Base-by-base conservation (phyloP, 441 rosid species). In the Kokia cookei region DNA sequence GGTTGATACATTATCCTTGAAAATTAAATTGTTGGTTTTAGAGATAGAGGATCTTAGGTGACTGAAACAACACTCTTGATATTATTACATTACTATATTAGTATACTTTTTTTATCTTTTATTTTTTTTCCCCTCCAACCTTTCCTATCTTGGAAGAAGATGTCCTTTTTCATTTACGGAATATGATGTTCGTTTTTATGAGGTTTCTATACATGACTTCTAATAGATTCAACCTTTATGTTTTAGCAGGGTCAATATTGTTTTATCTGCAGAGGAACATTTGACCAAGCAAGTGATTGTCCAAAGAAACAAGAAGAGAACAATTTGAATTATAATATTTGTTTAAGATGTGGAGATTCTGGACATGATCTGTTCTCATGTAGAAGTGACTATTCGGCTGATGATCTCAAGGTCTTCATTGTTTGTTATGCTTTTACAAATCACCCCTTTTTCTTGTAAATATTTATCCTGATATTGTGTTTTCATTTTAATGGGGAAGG, bases 361-460 rank as follows among this genome's bases (percentile, higher is more conserved):
- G 83, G 83, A 69, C 87, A 82, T 53, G 77, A 79, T 32, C 75
- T 82, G 85, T 76, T 73, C 69, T 81, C 83, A 43, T 84, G 85
- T 64, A 71, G n/a, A 17, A 75, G 45, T 24, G 77, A 82, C 55
- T 79, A 77, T 70, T 72, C 57, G 2, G 64, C 75, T 12, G 79
- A 79, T 71, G 85, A 84, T 75, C 80, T 84, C 77, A 82, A 81
- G 83, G 85, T 84, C 19, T 11, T 43, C 69, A 51, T n/a, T 63
- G 62, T 13, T 26, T 47, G 54, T 13, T 5, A 50, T 45, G 42
- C 35, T 22, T 45, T 73, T 19, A 63, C 11, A 0, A 2, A 35
- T 22, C 32, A 19, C 50, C 50, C 24, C 17, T 15, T 7, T 66
- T 17, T 67, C 43, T 48, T 14, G 10, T 42, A 32, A 65, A 13